These are phyloP conservation scores for Xylaria bambusicola DNA, from an alignment of 495 filamentous ascomycete species.

Conservation along the genomic window DNA sequence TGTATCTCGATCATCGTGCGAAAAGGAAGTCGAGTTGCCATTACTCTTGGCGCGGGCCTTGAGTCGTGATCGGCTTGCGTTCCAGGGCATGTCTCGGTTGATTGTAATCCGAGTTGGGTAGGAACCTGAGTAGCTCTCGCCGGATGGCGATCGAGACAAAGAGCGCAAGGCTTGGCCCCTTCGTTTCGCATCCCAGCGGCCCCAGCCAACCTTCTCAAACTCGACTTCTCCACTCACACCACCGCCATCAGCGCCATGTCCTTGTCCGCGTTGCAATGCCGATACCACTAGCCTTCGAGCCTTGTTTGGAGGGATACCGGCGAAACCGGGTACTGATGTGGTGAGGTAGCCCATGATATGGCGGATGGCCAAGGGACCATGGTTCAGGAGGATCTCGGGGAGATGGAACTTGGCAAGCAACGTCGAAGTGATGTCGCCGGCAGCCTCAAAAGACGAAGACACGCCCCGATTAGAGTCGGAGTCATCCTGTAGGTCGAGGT, in stretches of 20 bases:
- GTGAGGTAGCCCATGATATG: constrained; percentile 93
- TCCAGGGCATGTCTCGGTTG: constrained; percentile 51
- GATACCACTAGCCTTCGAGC: constrained; percentile 85
- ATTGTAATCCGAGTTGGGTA: constrained; percentile 67
- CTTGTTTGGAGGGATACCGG: constrained; percentile 86
- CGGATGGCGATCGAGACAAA: constrained; percentile 36
- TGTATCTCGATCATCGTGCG: constrained; percentile 66
- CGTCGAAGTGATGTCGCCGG: constrained; percentile 79
- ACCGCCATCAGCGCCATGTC: constrained; percentile 58
- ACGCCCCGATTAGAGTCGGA: constrained; percentile 56
- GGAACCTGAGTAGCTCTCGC: constrained; percentile 49
- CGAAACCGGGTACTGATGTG: constrained; percentile 89
- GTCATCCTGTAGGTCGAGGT: constrained; percentile 80
- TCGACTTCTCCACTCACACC: constrained; percentile 76
- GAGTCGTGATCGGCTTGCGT: constrained; percentile 50
- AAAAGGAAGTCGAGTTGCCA: constrained; percentile 71
- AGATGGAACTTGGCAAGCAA: constrained; percentile 92
- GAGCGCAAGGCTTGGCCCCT: constrained; percentile 64
- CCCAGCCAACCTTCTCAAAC: constrained; percentile 98
- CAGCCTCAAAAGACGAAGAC: constrained; percentile 64
- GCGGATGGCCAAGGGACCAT: constrained; percentile 91
- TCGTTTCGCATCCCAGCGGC: constrained; percentile 85
- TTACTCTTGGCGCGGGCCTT: constrained; percentile 59
- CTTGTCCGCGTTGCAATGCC: constrained; percentile 71
- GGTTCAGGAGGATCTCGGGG: constrained; percentile 82